A percentile compares a stretch with the other conserved stretches of the same genome.
Evolutionary conservation across 176 grass and related monocot genomes (phyloP).

Genomic region (Thinopyrum elongatum): DNA sequence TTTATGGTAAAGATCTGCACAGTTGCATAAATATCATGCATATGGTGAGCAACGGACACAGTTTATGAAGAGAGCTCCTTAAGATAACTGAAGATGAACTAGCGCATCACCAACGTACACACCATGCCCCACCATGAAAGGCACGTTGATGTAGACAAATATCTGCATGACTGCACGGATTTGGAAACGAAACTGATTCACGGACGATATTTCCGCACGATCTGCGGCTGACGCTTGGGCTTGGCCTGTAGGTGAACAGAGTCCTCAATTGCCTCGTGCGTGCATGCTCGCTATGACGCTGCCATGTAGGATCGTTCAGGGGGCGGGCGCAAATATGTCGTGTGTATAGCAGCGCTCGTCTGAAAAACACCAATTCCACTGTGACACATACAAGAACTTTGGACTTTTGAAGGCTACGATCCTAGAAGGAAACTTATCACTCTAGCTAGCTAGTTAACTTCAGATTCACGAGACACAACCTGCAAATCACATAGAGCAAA

Average conservation of each 20-base stretch:
- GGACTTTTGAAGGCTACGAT: background rate
- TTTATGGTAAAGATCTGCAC: background rate
- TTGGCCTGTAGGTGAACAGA: no score
- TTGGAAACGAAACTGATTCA: no score
- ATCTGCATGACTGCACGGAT: background rate
- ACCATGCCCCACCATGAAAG: constrained; percentile 15
- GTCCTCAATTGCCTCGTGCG: no score
- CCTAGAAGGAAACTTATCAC: background rate
- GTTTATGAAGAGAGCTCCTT: background rate
- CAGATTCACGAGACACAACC: background rate
- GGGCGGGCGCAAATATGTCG: no score
- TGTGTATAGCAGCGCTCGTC: no score
- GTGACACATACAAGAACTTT: background rate
- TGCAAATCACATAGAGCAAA: background rate
- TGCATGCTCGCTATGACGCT: no score
- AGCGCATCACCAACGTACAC: background rate
- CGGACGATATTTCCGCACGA: no score
- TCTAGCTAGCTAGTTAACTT: background rate
- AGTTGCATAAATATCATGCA: constrained; percentile 19
- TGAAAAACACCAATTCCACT: background rate
- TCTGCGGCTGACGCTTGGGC: no score
- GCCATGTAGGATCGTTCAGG: no score
- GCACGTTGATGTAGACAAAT: background rate
- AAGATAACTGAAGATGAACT: constrained; percentile 1
- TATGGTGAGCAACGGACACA: background rate